phyloP scores from a whole-genome alignment of 208 protist genomes.

The Acanthamoeba triangularis region DNA sequence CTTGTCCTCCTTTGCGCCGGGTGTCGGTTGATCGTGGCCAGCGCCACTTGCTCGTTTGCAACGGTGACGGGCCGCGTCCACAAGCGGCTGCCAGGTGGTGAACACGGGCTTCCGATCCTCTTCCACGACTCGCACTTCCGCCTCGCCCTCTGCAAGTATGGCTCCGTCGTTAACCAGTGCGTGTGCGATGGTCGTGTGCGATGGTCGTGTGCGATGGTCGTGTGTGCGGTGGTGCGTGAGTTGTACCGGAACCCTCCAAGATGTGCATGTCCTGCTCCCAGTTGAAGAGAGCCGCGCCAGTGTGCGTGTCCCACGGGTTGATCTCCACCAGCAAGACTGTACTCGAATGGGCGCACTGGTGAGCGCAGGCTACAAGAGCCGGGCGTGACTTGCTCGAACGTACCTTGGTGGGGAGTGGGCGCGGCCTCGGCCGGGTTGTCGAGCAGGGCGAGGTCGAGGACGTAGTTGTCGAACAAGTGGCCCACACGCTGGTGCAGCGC shows the following conservation, averaged over 20 bases:
- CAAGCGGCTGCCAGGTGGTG: slow-evolving; percentile 2
- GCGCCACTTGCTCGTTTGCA: too few relatives aligned
- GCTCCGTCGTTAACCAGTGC: background rate
- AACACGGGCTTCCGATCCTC: background rate
- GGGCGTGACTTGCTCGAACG: too few relatives aligned
- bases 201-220: background rate
- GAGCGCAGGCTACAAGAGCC: too few relatives aligned
- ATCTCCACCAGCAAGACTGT: background rate
- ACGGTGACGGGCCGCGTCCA: background rate
- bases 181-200: too few relatives aligned
- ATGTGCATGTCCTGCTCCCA: background rate
- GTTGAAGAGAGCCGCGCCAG: background rate
- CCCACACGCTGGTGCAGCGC: background rate
- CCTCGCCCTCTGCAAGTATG: background rate
- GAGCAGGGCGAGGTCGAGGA: background rate
- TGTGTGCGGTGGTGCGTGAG: background rate
- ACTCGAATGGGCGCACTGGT: background rate
- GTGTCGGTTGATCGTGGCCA: background rate
- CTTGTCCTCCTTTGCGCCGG: too few relatives aligned
- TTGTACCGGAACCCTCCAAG: background rate
- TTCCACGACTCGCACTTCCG: background rate
- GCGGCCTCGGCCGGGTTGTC: background rate
- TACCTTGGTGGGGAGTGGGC: background rate
- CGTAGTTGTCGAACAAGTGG: slow-evolving; percentile 16
- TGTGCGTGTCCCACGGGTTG: slow-evolving; percentile 42